Conservation (phyloP, 768 basidiomycete species). For the Lactarius hengduanensis region DNA sequence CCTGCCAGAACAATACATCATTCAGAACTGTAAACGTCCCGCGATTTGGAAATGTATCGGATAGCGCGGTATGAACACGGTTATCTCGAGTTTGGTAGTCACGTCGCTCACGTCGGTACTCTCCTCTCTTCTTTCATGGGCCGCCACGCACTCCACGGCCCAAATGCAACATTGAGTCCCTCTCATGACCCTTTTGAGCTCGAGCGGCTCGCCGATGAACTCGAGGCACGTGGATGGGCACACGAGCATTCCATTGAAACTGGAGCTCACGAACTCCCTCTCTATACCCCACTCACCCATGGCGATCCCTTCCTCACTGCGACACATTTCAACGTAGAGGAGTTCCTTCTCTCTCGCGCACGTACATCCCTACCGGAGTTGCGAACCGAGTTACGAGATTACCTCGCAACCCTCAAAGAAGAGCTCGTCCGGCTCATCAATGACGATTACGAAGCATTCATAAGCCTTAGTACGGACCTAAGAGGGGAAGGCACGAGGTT, state of each 20-base stretch:
- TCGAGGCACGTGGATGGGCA: conserved; percentile 39
- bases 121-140: conserved; percentile 7
- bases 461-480: conserved; percentile 90
- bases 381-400: conserved; percentile 82
- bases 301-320: conserved; percentile 69
- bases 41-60: too few species aligned
- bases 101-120: not conserved
- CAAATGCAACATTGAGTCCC: conserved; percentile 12
- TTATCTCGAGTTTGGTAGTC: too few species aligned
- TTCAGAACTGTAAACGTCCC: too few species aligned
- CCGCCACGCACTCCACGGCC: conserved; percentile 1
- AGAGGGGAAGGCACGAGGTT: conserved; percentile 79
- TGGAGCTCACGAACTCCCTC: conserved; percentile 51
- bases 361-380: conserved; percentile 87
- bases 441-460: conserved; percentile 97
- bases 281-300: conserved; percentile 74
- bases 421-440: conserved; percentile 96
- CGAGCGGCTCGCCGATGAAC: conserved; percentile 71
- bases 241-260: conserved; percentile 44
- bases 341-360: conserved; percentile 82
- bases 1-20: too few species aligned
- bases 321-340: conserved; percentile 74
- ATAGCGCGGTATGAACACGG: too few species aligned
- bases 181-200: conserved; percentile 61
- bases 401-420: conserved; percentile 80